These are phyloP conservation scores for Cryptococcus sp. DNA, from an alignment of 1,284 basidiomycete genomes.

Conservation along the genomic window DNA sequence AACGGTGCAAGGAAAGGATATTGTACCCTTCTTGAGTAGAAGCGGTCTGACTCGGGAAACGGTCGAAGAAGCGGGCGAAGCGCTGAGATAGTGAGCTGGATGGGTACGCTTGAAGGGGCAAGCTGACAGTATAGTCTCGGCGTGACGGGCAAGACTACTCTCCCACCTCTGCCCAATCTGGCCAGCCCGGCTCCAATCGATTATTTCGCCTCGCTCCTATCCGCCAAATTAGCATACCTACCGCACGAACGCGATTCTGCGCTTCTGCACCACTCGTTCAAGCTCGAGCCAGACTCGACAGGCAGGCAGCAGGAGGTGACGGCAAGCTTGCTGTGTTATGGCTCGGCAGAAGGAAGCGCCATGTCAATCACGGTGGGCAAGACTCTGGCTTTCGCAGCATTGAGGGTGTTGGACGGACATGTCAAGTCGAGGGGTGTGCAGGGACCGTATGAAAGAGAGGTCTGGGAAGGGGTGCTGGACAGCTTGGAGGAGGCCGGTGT, in stretches of 20 bases:
- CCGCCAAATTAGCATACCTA: conserved; percentile 66
- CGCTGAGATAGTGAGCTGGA: conserved; percentile 55
- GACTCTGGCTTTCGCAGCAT: conserved; percentile 72
- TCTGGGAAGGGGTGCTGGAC: conserved; percentile 60
- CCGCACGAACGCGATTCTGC: conserved; percentile 78
- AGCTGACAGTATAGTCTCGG: conserved; percentile 1
- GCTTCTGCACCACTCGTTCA: conserved; percentile 77
- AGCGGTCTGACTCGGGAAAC: conserved; percentile 23
- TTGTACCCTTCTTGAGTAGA: background rate
- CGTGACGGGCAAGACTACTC: background rate
- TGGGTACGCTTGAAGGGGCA: background rate
- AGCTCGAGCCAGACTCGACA: conserved; percentile 15
- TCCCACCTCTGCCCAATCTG: conserved; percentile 22
- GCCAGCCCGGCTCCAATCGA: conserved; percentile 64
- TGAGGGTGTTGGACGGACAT: conserved; percentile 64
- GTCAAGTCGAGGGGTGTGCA: conserved; percentile 59
- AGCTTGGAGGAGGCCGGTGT: conserved; percentile 61
- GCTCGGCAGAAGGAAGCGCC: conserved; percentile 60
- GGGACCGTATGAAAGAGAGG: conserved; percentile 57
- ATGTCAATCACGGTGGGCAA: conserved; percentile 88
- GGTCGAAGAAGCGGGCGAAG: conserved; percentile 49
- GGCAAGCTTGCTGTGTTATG: conserved; percentile 68
- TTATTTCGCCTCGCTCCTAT: conserved; percentile 67
- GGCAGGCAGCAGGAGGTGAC: conserved; percentile 58
- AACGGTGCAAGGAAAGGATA: background rate